Base-by-base conservation (phyloP, 2,329 filamentous ascomycete species). In the Epichloe gansuensis region DNA sequence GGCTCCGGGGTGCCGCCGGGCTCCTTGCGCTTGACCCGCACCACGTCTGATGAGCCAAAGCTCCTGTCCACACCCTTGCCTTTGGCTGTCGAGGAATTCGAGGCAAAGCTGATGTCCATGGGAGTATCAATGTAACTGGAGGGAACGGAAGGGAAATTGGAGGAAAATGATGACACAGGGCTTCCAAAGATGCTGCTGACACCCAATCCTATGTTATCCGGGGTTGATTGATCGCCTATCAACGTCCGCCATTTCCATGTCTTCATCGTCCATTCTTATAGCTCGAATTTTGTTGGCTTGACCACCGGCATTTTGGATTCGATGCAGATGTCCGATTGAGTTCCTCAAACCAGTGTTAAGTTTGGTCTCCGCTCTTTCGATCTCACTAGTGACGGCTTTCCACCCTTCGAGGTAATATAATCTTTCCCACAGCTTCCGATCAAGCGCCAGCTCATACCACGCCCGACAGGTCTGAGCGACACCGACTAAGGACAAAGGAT, bases 401-500 rank as follows among this genome's bases (percentile, higher is more conserved):
- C 93, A 98, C 5, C 93, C 93, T 70, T 97, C 91, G 7, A 83
- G 71, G 38, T 83, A 77, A 68, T 95, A 98, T 13, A 95, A 71
- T 13, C 81, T 76, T 64, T 88, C 85, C 93, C 93, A 98, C 31
- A 97, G 72, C 56, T 86, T 85, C 37, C 87, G 81, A 67, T 98
- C 93, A 50, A 90, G 71, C 5, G 91, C 85, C 17, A 93, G 76
- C 17, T 80, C 76, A 57, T 91, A 84, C 91, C 93, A 98, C 57
- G 82, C 75, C 46, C 83, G 82, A 38, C 89, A 96, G 15, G 89
- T 82, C 45, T 81, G 78, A 1, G 89, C 88, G 2, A 91, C 87
- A 48, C 80, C 82, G 53, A 97, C 76, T 41, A 98, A 75, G 0
- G 90, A 93, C 31, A 82, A 67, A 1, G 90, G 86, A 52, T 91